phyloP scores from a whole-genome alignment of 805 yeast species.

The Nematodospora valgi region DNA sequence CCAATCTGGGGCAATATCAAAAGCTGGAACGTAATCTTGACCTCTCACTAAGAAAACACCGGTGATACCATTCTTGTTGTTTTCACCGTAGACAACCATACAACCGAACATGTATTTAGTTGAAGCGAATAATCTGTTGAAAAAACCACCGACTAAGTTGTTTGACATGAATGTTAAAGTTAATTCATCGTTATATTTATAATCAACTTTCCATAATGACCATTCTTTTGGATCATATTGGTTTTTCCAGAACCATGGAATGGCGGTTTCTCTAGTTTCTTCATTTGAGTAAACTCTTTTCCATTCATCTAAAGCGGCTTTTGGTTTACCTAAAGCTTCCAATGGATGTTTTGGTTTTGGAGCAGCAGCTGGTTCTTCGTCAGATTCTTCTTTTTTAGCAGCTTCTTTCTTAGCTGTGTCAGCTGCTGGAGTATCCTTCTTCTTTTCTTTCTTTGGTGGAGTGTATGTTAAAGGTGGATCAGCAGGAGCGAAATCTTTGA shows the following conservation, averaged over 20 bases:
- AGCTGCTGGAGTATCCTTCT: slow-evolving; percentile 32
- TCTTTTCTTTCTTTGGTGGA: slow-evolving; percentile 77
- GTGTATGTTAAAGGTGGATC: slow-evolving; percentile 64
- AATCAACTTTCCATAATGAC: slow-evolving; percentile 92
- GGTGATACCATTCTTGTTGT: slow-evolving; percentile 95
- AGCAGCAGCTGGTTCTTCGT: slow-evolving; percentile 45
- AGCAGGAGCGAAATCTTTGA: slow-evolving; percentile 51
- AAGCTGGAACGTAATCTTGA: slow-evolving; percentile 85
- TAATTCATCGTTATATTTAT: slow-evolving; percentile 97
- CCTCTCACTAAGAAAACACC: slow-evolving; percentile 97
- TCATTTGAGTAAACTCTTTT: slow-evolving; percentile 95
- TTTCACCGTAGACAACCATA: slow-evolving; percentile 95
- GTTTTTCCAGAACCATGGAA: slow-evolving; percentile 97
- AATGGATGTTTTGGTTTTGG: slow-evolving; percentile 92
- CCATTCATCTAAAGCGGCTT: slow-evolving; percentile 82
- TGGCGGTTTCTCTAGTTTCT: slow-evolving; percentile 90
- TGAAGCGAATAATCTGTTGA: slow-evolving; percentile 90
- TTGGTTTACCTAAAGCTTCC: slow-evolving; percentile 72
- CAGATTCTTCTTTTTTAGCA: slow-evolving; percentile 29
- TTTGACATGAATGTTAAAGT: slow-evolving; percentile 97
- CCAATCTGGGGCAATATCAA: slow-evolving; percentile 99
- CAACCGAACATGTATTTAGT: slow-evolving; percentile 92
- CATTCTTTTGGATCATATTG: slow-evolving; percentile 89
- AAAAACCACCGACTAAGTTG: slow-evolving; percentile 97
- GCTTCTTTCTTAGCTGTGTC: slow-evolving; percentile 38